Evolutionary conservation across 2,329 filamentous ascomycete species (phyloP).

Genomic region (Cytospora schulzeri): DNA sequence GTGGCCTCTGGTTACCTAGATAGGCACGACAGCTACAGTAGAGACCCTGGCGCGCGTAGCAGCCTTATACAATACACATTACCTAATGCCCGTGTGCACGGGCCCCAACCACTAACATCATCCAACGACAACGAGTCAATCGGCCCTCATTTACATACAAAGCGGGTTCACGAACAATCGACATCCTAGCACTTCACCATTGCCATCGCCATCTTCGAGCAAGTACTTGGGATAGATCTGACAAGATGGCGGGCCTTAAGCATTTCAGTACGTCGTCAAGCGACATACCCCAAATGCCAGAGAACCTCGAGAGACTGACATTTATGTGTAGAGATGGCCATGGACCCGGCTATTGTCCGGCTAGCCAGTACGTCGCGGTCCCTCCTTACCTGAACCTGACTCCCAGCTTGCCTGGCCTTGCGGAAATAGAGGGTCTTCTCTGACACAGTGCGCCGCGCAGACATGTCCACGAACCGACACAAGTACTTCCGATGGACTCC

Average conservation of each 20-base stretch:
- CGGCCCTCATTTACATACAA: background rate
- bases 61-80: background rate
- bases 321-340: slow-evolving; percentile 43
- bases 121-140: slow-evolving; percentile 10
- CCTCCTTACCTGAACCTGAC: background rate
- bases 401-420: background rate
- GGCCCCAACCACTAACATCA: background rate
- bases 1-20: too few species aligned
- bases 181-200: background rate
- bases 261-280: slow-evolving; percentile 43
- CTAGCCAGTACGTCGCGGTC: slow-evolving; percentile 44
- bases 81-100: background rate
- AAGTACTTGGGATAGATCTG: slow-evolving; percentile 30
- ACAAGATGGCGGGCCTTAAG: slow-evolving; percentile 47
- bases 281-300: slow-evolving; percentile 18
- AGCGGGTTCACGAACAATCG: slow-evolving; percentile 6
- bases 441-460: slow-evolving; percentile 48
- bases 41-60: background rate
- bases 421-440: background rate
- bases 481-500: slow-evolving; percentile 95
- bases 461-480: slow-evolving; percentile 81
- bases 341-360: slow-evolving; percentile 52
- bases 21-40: background rate
- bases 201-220: slow-evolving; percentile 9
- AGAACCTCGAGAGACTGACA: slow-evolving; percentile 34